These are phyloP conservation scores for Alloascoidea africana DNA, from an alignment of 805 yeast species.

Conservation along the genomic window DNA sequence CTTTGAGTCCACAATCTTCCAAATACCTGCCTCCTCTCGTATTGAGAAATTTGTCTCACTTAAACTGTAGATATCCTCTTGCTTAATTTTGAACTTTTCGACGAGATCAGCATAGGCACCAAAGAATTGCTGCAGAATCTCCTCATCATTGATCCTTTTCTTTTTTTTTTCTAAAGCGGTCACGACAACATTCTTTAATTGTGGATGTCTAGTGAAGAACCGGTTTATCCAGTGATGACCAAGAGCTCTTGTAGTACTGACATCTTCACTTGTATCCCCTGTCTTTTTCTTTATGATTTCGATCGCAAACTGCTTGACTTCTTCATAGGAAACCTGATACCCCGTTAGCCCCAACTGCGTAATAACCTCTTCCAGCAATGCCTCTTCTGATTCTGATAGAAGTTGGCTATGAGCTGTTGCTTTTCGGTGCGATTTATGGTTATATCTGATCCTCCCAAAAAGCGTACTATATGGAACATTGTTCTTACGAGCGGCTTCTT, in stretches of 20 bases:
- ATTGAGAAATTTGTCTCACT: neutral
- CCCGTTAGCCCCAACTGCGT: neutral
- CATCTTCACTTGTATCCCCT: neutral
- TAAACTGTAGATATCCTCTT: neutral
- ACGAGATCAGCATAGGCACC: neutral
- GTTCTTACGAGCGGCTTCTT: neutral
- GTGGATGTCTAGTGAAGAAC: neutral
- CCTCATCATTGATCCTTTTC: neutral
- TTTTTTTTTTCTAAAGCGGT: conserved; percentile 1
- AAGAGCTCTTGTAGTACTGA: neutral
- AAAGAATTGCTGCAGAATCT: neutral
- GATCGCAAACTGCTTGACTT: neutral
- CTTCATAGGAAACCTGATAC: neutral
- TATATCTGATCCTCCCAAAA: conserved; percentile 1
- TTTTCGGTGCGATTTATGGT: conserved; percentile 1
- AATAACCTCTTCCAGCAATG: neutral
- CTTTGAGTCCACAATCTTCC: neutral
- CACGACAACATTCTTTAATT: neutral
- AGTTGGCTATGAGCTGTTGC: conserved; percentile 1
- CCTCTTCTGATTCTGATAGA: neutral
- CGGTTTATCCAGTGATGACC: neutral
- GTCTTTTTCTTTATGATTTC: neutral
- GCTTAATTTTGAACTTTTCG: neutral
- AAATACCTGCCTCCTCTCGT: neutral
- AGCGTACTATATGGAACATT: neutral